Base-by-base conservation (phyloP, 2,329 filamentous ascomycete species). In the Pseudopithomyces maydicus region DNA sequence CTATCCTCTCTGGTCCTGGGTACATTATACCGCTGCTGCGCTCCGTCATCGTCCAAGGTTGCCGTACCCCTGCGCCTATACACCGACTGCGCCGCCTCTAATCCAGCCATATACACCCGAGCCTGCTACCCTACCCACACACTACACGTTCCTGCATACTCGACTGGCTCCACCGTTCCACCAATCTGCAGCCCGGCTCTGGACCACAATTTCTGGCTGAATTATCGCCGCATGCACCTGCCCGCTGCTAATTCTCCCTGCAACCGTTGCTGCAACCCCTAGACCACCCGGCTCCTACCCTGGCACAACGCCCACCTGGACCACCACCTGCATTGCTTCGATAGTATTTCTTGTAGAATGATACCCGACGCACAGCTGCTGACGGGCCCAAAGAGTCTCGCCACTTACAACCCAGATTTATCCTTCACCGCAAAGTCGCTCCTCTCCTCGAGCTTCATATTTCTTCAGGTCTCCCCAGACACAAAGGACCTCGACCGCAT, bases 181-280 rank as follows among this genome's bases (percentile, higher is more conserved):
- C 63, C 62, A 60, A 55, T 45, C 47, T 53, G 33, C 57, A 61
- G 51, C 56, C 55, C 52, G 56, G 47, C 55, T 52, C 58, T 60
- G 54, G 57, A 43, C 63, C 62, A 58, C 61, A 58, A 62, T 59
- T 55, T 54, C 46, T 56, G 55, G 61, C 65, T 67, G 57, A 64
- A 67, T 29, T 56, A 55, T 66, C 63, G 58, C 62, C 63, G 59
- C 54, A 54, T 70, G 67, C 69, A 71, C 66, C 69, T 71, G 70
- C 65, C 67, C 66, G 63, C 64, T 66, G 63, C 65, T 61, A 59
- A 61, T 64, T 65, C 64, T 66, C 59, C 58, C 61, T 61, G 55
- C 59, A 59, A 57, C 63, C 62, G 53, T 58, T 56, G 65, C 64
- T 58, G 62, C 56, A 53, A 43, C 55, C 59, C 50, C 54, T 67